phyloP scores from a whole-genome alignment of 805 yeast genomes.

The Teunomyces funiuensis region DNA sequence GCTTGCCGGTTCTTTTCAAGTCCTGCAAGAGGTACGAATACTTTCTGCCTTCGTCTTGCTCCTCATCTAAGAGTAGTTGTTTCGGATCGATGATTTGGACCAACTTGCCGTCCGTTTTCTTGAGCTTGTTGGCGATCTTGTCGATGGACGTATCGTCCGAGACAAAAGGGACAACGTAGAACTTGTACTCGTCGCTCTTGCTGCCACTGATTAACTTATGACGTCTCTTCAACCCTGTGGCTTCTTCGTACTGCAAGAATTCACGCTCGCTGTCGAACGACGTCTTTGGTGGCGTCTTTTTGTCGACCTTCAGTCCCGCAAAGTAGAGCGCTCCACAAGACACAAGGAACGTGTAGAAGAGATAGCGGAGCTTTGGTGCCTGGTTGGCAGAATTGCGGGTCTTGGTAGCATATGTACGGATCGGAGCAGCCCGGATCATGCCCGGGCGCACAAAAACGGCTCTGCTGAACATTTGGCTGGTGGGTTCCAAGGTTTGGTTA shows the following conservation, averaged over 20 bases:
- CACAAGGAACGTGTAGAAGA: conserved; percentile 34
- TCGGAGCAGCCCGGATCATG: conserved; percentile 2
- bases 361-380: conserved; percentile 35
- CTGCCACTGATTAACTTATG: conserved; percentile 41
- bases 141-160: conserved; percentile 17
- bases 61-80: conserved; percentile 47
- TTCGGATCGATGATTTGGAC: conserved; percentile 52
- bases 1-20: conserved; percentile 24
- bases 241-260: conserved; percentile 47
- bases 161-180: conserved; percentile 40
- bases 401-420: conserved; percentile 6
- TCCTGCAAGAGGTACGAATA: conserved; percentile 57
- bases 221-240: conserved; percentile 53
- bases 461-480: conserved; percentile 1
- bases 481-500: not conserved
- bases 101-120: conserved; percentile 12
- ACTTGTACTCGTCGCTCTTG: conserved; percentile 38
- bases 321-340: conserved; percentile 33
- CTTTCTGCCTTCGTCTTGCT: conserved; percentile 41
- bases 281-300: conserved; percentile 31
- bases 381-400: conserved; percentile 4
- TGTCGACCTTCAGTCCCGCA: conserved; percentile 30
- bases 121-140: conserved; percentile 17
- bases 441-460: conserved; percentile 5
- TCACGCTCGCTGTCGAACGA: conserved; percentile 48